Conservation (phyloP, 2,329 filamentous ascomycete genomes). For the Phialophora chinensis region DNA sequence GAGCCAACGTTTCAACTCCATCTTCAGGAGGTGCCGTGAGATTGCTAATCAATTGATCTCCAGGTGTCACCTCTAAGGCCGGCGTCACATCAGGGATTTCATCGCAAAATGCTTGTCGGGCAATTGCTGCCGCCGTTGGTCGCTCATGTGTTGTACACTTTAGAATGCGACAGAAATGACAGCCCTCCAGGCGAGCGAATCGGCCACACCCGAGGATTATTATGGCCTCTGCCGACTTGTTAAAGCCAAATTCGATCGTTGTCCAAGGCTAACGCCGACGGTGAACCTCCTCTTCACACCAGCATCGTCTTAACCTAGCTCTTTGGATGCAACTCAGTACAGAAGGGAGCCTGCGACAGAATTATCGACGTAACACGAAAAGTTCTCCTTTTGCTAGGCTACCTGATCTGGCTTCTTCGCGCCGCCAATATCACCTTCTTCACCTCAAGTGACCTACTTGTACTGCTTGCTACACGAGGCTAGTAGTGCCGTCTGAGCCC, state of each 20-base stretch:
- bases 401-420: constrained; percentile 15
- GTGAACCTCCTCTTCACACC: not conserved
- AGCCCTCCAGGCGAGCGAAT: not conserved
- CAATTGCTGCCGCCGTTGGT: not conserved
- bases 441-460: constrained; percentile 15
- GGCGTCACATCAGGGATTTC: not conserved
- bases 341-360: not conserved
- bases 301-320: not conserved
- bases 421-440: constrained; percentile 12
- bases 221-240: not conserved
- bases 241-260: not conserved
- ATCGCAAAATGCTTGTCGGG: not conserved
- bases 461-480: constrained; percentile 28
- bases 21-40: not conserved
- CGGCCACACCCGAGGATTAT: not conserved
- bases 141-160: not conserved
- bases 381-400: constrained; percentile 29
- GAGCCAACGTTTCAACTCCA: not conserved
- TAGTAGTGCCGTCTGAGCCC: constrained; percentile 7
- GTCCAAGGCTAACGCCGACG: not conserved
- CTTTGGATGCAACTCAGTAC: constrained; percentile 1
- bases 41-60: not conserved
- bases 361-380: constrained; percentile 18
- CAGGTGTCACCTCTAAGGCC: not conserved
- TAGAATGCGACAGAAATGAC: not conserved